A percentile compares a stretch with the other conserved stretches of the same genome.
These are phyloP conservation scores for Thozetella sp. DNA, from an alignment of 495 filamentous ascomycete species.

Conservation along the genomic window DNA sequence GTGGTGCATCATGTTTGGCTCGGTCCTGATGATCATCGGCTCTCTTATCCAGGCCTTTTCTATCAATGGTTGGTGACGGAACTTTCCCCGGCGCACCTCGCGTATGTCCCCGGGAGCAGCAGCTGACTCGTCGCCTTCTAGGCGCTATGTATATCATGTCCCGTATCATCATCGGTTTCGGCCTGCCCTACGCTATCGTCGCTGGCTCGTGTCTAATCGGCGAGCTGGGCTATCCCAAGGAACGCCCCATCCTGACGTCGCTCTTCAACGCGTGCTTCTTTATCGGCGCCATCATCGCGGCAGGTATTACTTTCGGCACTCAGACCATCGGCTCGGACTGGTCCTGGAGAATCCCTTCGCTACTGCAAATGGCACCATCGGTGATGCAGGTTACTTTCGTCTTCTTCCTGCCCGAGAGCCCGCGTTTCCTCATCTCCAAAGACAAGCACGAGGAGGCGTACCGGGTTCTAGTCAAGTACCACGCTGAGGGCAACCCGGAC, in stretches of 20 bases:
- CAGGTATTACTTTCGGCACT: constrained; percentile 59
- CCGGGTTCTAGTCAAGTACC: constrained; percentile 58
- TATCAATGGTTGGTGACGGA: constrained; percentile 38
- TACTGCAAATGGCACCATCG: constrained; percentile 56
- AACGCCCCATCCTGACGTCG: constrained; percentile 63
- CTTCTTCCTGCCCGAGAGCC: constrained; percentile 61
- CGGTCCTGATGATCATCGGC: constrained; percentile 57
- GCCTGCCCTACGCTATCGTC: constrained; percentile 64
- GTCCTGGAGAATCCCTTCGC: constrained; percentile 67
- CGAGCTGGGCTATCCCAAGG: constrained; percentile 67
- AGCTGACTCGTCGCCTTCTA: constrained; percentile 10
- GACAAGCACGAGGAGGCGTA: constrained; percentile 60
- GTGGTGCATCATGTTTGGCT: constrained; percentile 62
- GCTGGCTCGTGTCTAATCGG: constrained; percentile 64
- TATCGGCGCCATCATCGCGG: constrained; percentile 62
- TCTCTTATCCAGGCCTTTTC: constrained; percentile 57
- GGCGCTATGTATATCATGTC: constrained; percentile 62
- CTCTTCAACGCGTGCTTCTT: constrained; percentile 70
- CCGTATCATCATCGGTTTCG: constrained; percentile 65
- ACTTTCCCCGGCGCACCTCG: not conserved
- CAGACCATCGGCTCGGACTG: constrained; percentile 56
- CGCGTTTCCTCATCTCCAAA: constrained; percentile 60
- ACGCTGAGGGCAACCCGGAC: constrained; percentile 59
- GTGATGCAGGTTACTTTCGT: constrained; percentile 58
- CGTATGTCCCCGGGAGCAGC: not conserved